Percentiles rank a stretch among this genome's conserved stretches.
phyloP scores from a whole-genome alignment of 2,329 filamentous ascomycete genomes.

The Diplodia intermedia region DNA sequence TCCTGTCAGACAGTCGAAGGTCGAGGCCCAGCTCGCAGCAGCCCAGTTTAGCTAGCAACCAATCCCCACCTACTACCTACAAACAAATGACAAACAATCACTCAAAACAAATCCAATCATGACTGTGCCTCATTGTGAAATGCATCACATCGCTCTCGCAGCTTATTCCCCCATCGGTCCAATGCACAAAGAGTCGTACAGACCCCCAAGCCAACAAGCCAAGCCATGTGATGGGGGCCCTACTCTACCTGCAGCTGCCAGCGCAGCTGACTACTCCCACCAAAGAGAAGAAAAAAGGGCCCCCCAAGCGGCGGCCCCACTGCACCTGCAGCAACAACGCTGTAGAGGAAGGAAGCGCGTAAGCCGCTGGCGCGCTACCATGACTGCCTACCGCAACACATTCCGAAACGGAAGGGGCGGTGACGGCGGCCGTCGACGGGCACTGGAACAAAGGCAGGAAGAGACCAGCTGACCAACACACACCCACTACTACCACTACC shows the following conservation, averaged over 20 bases:
- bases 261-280: constrained; percentile 23
- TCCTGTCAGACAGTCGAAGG: constrained; percentile 25
- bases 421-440: neutral
- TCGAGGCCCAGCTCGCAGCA: constrained; percentile 20
- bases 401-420: constrained; percentile 26
- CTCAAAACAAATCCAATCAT: constrained; percentile 7
- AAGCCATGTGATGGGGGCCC: constrained; percentile 17
- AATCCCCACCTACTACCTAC: neutral
- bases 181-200: neutral
- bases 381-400: neutral
- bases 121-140: constrained; percentile 16
- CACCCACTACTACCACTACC: neutral
- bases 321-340: neutral
- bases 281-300: neutral
- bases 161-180: neutral
- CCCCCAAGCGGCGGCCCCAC: neutral
- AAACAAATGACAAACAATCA: constrained; percentile 27
- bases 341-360: constrained; percentile 13
- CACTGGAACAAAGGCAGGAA: neutral
- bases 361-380: constrained; percentile 12
- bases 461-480: constrained; percentile 13
- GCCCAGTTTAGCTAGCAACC: constrained; percentile 6
- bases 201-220: neutral
- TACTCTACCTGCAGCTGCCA: constrained; percentile 15
- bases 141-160: constrained; percentile 18